Base-by-base conservation (phyloP, 2,329 filamentous ascomycete genomes). In the Alternaria hordeiaustralica region DNA sequence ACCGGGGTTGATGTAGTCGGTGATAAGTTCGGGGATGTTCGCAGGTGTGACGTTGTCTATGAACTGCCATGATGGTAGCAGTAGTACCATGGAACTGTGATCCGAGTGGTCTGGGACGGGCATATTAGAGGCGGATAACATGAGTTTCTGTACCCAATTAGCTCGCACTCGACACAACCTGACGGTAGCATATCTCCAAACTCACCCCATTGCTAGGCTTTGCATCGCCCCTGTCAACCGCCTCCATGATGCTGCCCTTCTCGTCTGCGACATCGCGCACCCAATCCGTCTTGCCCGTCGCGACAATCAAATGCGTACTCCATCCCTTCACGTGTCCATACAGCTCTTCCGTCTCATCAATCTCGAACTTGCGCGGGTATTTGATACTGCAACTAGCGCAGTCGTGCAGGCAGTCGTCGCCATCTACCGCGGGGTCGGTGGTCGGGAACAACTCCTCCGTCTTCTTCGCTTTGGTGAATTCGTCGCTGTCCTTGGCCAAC, bases 281-380 rank as follows among this genome's bases (percentile, higher is more conserved):
- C 96, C 96, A 99, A 81, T 99, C 96, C 25, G 90, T 87, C 87
- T 97, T 97, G 65, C 94, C 93, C n/a, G 96, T 99, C 23, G 93
- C 96, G 15, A 98, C 93, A 30, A 99, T 84, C 65, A 97, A 78
- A 81, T 99, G 96, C 20, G 94, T 96, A 74, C 88, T 90, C 92
- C 93, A 98, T 36, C 89, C 93, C 75, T 93, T 92, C 66, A 97
- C 87, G 63, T 92, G 85, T 1, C 95, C 96, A 77, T 96, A 98
- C 53, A 99, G 82, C 72, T 89, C 84, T 76, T 97, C 93, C 7
- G 86, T 83, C 78, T 91, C 87, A 61, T 98, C 92, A 59, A 97
- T 88, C 5, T 84, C 83, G 76, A 88, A 90, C 69, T 87, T 88
- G 75, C 90, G 89, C 41, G 95, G 95, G 77, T 94, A 96, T 64